Conservation (phyloP, 495 filamentous ascomycete genomes). For the Haplographium delicatum region DNA sequence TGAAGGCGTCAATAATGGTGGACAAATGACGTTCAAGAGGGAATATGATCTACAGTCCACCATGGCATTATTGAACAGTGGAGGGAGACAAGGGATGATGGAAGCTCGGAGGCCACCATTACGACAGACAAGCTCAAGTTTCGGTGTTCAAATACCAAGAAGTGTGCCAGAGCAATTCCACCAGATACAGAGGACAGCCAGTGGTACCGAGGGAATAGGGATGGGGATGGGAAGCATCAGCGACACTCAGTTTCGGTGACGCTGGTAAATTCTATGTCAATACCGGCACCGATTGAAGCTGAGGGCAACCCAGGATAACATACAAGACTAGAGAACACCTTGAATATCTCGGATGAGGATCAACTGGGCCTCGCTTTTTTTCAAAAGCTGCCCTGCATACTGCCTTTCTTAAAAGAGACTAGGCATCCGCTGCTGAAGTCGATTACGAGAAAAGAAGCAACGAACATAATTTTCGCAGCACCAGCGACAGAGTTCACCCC, state of each 20-base stretch:
- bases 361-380: too few species aligned
- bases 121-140: conserved; percentile 14
- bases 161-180: conserved; percentile 23
- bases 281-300: too few species aligned
- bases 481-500: too few species aligned
- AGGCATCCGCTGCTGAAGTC: too few species aligned
- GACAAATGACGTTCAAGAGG: conserved; percentile 18
- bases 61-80: background rate
- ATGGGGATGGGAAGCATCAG: conserved; percentile 1
- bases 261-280: too few species aligned
- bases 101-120: conserved; percentile 19
- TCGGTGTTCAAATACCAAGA: conserved; percentile 20
- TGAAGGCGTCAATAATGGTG: conserved; percentile 15
- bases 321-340: too few species aligned
- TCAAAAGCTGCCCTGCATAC: too few species aligned
- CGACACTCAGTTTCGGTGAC: conserved; percentile 18
- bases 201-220: conserved; percentile 4
- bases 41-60: conserved; percentile 12
- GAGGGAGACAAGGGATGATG: background rate
- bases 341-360: too few species aligned
- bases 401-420: too few species aligned
- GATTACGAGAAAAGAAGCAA: too few species aligned
- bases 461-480: too few species aligned
- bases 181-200: conserved; percentile 8
- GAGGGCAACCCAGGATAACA: too few species aligned